Percentiles rank a stretch among this genome's conserved stretches.
Evolutionary conservation across 1,284 basidiomycete genomes (phyloP).

Genomic region (Ustilago hordei): DNA sequence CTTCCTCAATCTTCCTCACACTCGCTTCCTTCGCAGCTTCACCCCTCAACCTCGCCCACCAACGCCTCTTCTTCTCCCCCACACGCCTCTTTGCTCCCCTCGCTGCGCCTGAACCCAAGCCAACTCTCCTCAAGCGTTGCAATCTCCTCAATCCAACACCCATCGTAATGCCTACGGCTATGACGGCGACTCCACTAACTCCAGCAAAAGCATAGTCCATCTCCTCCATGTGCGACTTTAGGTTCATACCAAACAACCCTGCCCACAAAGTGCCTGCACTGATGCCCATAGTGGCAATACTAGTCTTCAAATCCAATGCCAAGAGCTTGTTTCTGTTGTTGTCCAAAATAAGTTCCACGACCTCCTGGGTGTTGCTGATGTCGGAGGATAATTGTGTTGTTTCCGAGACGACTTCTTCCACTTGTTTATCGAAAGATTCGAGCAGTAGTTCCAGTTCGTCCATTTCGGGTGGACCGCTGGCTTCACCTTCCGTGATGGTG

Average conservation of each 20-base stretch:
- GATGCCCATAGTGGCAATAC: slow-evolving; percentile 93
- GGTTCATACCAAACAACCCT: slow-evolving; percentile 93
- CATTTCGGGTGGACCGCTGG: slow-evolving; percentile 15
- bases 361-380: slow-evolving; percentile 95
- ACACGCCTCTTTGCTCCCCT: background rate
- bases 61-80: slow-evolving; percentile 15
- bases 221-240: slow-evolving; percentile 57
- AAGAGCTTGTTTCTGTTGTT: slow-evolving; percentile 93
- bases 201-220: slow-evolving; percentile 54
- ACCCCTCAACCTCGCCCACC: background rate
- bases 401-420: slow-evolving; percentile 62
- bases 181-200: slow-evolving; percentile 38
- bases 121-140: slow-evolving; percentile 46
- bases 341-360: slow-evolving; percentile 95
- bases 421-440: slow-evolving; percentile 88
- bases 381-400: slow-evolving; percentile 56
- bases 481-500: background rate
- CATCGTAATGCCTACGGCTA: slow-evolving; percentile 40
- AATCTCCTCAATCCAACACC: slow-evolving; percentile 48
- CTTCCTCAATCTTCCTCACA: background rate
- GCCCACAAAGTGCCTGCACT: slow-evolving; percentile 92
- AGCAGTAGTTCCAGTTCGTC: slow-evolving; percentile 90
- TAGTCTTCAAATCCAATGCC: slow-evolving; percentile 88
- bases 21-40: background rate
- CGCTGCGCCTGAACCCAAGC: slow-evolving; percentile 25